Percentiles rank a stretch among this genome's conserved stretches.
phyloP scores from a whole-genome alignment of 2,329 filamentous ascomycete genomes.

The Fusarium mundagurra region DNA sequence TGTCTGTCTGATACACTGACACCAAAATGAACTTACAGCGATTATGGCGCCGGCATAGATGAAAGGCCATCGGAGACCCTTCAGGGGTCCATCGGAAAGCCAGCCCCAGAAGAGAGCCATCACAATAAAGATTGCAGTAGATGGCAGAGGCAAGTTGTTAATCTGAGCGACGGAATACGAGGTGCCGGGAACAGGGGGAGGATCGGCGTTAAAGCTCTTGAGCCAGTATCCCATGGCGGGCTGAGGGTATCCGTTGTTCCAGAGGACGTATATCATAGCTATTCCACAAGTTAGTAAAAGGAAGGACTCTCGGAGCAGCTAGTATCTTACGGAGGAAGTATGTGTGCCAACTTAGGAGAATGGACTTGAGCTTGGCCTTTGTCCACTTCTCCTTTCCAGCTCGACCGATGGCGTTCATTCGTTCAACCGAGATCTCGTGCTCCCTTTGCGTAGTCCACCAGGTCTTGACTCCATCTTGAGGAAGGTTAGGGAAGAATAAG shows the following conservation, averaged over 20 bases:
- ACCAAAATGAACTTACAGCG: background rate
- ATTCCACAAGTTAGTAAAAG: background rate
- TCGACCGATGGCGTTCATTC: slow-evolving; percentile 14
- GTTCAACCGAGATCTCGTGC: slow-evolving; percentile 33
- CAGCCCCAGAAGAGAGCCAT: slow-evolving; percentile 29
- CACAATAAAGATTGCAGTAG: slow-evolving; percentile 29
- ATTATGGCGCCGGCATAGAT: slow-evolving; percentile 30
- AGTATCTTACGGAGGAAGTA: slow-evolving; percentile 12
- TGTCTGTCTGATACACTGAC: fast-evolving
- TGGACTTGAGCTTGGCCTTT: slow-evolving; percentile 15
- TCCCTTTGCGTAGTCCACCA: slow-evolving; percentile 43
- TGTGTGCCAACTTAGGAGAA: slow-evolving; percentile 32
- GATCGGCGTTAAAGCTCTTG: slow-evolving; percentile 1
- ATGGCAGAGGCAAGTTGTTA: slow-evolving; percentile 20
- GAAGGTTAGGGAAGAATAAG: slow-evolving; percentile 42
- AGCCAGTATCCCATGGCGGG: slow-evolving; percentile 2
- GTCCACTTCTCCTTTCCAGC: slow-evolving; percentile 33
- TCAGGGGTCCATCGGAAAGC: slow-evolving; percentile 29
- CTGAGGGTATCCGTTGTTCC: slow-evolving; percentile 4
- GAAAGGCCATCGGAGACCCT: slow-evolving; percentile 25
- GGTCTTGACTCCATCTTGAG: slow-evolving; percentile 30
- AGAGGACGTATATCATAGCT: slow-evolving; percentile 8
- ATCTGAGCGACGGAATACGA: slow-evolving; percentile 2
- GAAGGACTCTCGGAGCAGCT: fast-evolving
- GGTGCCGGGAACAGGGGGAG: background rate